Base-by-base conservation (phyloP, 495 filamentous ascomycete genomes). In the Penicillium soppii region DNA sequence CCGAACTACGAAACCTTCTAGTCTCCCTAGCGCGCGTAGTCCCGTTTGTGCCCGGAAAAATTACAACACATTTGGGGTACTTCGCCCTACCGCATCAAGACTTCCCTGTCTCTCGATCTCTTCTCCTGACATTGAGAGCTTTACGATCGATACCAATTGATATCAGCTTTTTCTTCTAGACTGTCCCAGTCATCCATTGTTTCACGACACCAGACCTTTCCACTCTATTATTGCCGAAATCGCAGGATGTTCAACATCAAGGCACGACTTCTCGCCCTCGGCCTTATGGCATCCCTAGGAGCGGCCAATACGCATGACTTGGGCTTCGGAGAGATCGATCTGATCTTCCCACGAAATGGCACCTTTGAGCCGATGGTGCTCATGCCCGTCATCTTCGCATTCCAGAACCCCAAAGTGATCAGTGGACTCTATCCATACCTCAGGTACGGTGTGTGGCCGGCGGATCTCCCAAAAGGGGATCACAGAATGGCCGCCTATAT, bases 1-100 rank as follows among this genome's bases (percentile, higher is more conserved):
- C 10, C n/a, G 43, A 36, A 47, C 43, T 36, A 47, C 43, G 17
- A 47, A 47, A 47, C 30, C 29, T 47, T 47, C 43, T 47, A 47
- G 43, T 47, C 27, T 32, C 19, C 30, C 29, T 37, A 47, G 43
- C 43, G 29, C 17, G 29, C 19, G 43, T 45, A 47, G 29, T 47
- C 23, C 29, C 4, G 43, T 47, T 47, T 47, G 7, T 47, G 27
- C 30, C 43, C 30, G 43, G 20, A 47, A 20, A 47, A 47, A 47
- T 35, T 47, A 35, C 25, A 47, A 17, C 29, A 10, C 30, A 27
- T 47, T 47, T 35, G 41, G 43, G 22, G 43, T 47, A 35, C 30
- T 35, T 47, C 19, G 30, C 43, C 43, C 27, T 47, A 36, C 43
- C 32, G 43, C 30, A 47, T 15, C 41, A 21, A 29, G 29, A 32